Evolutionary conservation across 495 filamentous ascomycete species (phyloP).

Genomic region (Cetradonia linearis): DNA sequence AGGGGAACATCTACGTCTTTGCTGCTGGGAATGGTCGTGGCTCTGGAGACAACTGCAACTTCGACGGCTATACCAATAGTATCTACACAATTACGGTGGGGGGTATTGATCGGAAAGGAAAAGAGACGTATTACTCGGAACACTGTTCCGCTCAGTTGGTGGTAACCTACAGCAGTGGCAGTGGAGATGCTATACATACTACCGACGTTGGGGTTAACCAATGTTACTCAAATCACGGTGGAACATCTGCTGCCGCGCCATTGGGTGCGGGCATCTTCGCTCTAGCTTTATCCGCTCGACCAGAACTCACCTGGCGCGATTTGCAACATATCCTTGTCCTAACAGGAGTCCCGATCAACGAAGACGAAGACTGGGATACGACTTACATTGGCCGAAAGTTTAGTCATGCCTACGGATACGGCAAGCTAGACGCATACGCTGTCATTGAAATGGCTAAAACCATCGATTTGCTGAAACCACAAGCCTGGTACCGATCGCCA

Average conservation of each 20-base stretch:
- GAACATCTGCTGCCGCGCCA: conserved; percentile 93
- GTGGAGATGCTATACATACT: conserved; percentile 81
- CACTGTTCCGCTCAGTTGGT: conserved; percentile 90
- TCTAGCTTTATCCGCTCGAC: conserved; percentile 77
- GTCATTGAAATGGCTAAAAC: conserved; percentile 78
- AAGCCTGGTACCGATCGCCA: conserved; percentile 87
- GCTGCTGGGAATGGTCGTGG: conserved; percentile 88
- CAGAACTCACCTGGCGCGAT: conserved; percentile 87
- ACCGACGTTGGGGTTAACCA: conserved; percentile 81
- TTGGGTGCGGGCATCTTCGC: conserved; percentile 85
- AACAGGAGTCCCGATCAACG: conserved; percentile 71
- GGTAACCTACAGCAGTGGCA: conserved; percentile 91
- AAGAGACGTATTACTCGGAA: conserved; percentile 89
- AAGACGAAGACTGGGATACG: conserved; percentile 70
- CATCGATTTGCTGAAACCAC: conserved; percentile 88
- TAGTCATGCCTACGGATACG: conserved; percentile 91
- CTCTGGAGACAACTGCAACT: conserved; percentile 95
- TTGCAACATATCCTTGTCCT: conserved; percentile 83
- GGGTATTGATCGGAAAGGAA: conserved; percentile 75
- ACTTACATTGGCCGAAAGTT: conserved; percentile 74
- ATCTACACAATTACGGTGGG: conserved; percentile 98
- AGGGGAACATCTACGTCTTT: conserved; percentile 93
- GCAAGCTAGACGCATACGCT: conserved; percentile 80
- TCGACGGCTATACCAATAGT: conserved; percentile 97
- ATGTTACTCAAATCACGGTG: conserved; percentile 73